phyloP scores from a whole-genome alignment of 108 stramenopile species.

The Schizochytrium sp. region DNA sequence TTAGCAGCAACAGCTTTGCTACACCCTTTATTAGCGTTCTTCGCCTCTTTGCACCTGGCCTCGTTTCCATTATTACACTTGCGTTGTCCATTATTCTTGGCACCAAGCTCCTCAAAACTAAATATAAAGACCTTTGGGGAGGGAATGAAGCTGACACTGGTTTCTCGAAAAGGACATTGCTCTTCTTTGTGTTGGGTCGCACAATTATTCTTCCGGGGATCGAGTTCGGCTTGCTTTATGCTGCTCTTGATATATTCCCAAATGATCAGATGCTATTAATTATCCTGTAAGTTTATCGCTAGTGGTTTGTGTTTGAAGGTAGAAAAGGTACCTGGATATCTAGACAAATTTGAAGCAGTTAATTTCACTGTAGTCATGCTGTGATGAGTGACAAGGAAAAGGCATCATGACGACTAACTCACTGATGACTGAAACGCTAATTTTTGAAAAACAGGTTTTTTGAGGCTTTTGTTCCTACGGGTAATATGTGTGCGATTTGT shows the following conservation, averaged over 20 bases:
- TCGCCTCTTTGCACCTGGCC: neutral
- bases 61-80: conserved; percentile 21
- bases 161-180: neutral
- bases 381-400: too few relatives aligned
- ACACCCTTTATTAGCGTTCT: neutral
- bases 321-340: too few relatives aligned
- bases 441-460: neutral
- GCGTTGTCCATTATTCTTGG: neutral
- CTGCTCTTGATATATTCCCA: conserved; percentile 2
- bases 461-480: conserved; percentile 1
- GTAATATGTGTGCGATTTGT: conserved; percentile 32
- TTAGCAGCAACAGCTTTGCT: neutral
- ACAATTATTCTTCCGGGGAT: conserved; percentile 1
- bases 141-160: conserved; percentile 1
- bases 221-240: neutral
- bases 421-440: too few relatives aligned
- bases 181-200: conserved; percentile 39
- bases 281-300: neutral
- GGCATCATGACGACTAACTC: too few relatives aligned
- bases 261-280: conserved; percentile 51
- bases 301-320: too few relatives aligned
- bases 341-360: too few relatives aligned
- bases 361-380: too few relatives aligned
- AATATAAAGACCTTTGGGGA: neutral
- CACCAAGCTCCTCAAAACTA: conserved; percentile 21